These are phyloP conservation scores for Apiospora kogelbergensis DNA, from an alignment of 2,329 filamentous ascomycete genomes.

Conservation along the genomic window DNA sequence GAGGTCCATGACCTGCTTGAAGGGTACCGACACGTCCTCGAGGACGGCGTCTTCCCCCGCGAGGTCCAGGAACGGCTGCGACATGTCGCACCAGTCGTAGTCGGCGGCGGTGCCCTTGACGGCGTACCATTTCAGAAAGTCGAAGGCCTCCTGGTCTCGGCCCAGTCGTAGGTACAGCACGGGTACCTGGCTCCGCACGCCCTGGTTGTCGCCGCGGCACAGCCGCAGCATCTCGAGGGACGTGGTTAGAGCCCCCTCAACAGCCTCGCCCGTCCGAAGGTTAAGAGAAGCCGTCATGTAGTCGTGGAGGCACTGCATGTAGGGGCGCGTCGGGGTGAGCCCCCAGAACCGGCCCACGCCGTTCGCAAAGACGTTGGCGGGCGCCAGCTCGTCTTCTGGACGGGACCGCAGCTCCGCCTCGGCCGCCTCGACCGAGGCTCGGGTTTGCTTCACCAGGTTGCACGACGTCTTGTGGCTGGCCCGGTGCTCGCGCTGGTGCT, in stretches of 20 bases:
- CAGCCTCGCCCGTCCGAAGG: slow-evolving; percentile 19
- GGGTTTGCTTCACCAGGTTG: slow-evolving; percentile 15
- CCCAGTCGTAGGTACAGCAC: slow-evolving; percentile 21
- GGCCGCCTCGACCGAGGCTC: slow-evolving; percentile 9
- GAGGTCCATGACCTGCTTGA: slow-evolving; percentile 5
- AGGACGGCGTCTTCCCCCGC: slow-evolving; percentile 64
- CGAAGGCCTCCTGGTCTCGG: slow-evolving; percentile 25
- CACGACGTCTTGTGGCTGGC: slow-evolving; percentile 20
- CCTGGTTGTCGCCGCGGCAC: slow-evolving; percentile 19
- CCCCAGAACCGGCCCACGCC: slow-evolving; percentile 11
- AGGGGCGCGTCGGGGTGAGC: slow-evolving; percentile 13
- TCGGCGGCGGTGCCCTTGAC: not conserved
- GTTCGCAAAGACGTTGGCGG: slow-evolving; percentile 14
- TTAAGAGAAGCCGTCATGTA: slow-evolving; percentile 16
- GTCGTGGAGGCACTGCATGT: slow-evolving; percentile 17
- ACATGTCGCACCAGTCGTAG: slow-evolving; percentile 36
- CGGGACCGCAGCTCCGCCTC: slow-evolving; percentile 15
- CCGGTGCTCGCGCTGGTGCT: slow-evolving; percentile 19
- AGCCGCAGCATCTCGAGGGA: slow-evolving; percentile 19
- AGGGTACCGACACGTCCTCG: slow-evolving; percentile 30
- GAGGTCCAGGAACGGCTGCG: slow-evolving; percentile 57
- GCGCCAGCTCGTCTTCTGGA: not conserved
- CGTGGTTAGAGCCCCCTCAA: slow-evolving; percentile 17
- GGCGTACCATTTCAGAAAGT: slow-evolving; percentile 24
- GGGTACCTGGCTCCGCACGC: slow-evolving; percentile 19